These are phyloP conservation scores for Tremellales sp. DNA, from an alignment of 1,284 basidiomycete genomes.

Conservation along the genomic window DNA sequence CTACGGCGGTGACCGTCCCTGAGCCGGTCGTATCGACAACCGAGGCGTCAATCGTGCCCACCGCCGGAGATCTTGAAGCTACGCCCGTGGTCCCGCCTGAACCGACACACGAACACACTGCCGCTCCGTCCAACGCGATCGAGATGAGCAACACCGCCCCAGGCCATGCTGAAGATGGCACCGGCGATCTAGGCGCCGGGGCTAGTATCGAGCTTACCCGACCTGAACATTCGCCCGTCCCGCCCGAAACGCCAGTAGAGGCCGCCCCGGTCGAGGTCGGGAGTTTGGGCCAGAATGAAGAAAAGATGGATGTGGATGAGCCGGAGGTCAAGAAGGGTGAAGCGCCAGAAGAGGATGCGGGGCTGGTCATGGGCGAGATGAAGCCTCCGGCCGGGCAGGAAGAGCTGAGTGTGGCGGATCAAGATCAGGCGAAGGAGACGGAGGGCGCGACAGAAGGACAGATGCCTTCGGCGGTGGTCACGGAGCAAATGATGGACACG, in stretches of 20 bases:
- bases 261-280: slow-evolving; percentile 1
- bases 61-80: background rate
- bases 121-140: slow-evolving; percentile 30
- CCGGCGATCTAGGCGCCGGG: slow-evolving; percentile 14
- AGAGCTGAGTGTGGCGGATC: slow-evolving; percentile 13
- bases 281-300: slow-evolving; percentile 5
- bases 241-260: background rate
- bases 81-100: background rate
- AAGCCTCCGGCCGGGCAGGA: slow-evolving; percentile 15
- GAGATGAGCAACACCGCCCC: slow-evolving; percentile 25
- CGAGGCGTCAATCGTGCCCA: background rate
- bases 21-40: background rate
- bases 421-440: background rate
- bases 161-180: slow-evolving; percentile 15
- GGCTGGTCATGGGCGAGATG: slow-evolving; percentile 33
- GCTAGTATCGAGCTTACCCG: slow-evolving; percentile 17
- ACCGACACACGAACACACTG: slow-evolving; percentile 4
- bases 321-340: background rate
- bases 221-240: slow-evolving; percentile 2
- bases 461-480: background rate
- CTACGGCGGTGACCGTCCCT: background rate
- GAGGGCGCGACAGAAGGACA: background rate
- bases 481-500: background rate
- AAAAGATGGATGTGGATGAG: slow-evolving; percentile 18
- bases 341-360: slow-evolving; percentile 17